phyloP scores from a whole-genome alignment of 2,329 filamentous ascomycete genomes.

The Mycosphaerella arachidis region DNA sequence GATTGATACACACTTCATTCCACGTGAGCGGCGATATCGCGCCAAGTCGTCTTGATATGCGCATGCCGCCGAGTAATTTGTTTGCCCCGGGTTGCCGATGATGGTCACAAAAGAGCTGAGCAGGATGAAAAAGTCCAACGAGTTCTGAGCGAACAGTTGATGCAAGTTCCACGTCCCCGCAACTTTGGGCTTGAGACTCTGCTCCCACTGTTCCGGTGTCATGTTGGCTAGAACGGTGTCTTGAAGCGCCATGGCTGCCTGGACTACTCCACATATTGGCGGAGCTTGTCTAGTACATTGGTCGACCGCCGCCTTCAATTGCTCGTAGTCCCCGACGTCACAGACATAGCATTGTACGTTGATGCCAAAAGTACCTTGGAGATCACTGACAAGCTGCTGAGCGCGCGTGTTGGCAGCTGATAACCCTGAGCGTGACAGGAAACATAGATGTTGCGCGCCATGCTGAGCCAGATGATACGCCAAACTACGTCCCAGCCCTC shows the following conservation, averaged over 20 bases:
- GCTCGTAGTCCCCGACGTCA: background rate
- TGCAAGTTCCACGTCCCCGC: constrained; percentile 42
- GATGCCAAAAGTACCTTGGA: background rate
- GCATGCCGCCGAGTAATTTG: constrained; percentile 55
- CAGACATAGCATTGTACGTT: background rate
- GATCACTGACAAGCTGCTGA: background rate
- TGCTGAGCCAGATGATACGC: background rate
- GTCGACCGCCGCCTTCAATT: background rate
- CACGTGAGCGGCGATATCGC: constrained; percentile 27
- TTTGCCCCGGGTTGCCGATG: constrained; percentile 54
- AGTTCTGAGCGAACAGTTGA: constrained; percentile 27
- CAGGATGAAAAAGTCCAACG: constrained; percentile 46
- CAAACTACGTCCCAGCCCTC: constrained; percentile 6
- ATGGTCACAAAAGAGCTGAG: constrained; percentile 53
- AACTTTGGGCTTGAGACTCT: constrained; percentile 9
- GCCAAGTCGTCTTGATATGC: constrained; percentile 28
- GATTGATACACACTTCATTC: constrained; percentile 24
- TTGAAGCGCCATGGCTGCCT: constrained; percentile 16
- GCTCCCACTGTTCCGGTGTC: constrained; percentile 2
- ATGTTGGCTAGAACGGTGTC: constrained; percentile 34
- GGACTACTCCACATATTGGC: constrained; percentile 16
- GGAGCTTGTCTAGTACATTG: constrained; percentile 2
- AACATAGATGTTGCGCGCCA: constrained; percentile 1
- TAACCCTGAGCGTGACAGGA: background rate
- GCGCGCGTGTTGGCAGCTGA: background rate